Conservation (phyloP, 2,329 filamentous ascomycete species). For the Pyrenophora teres region DNA sequence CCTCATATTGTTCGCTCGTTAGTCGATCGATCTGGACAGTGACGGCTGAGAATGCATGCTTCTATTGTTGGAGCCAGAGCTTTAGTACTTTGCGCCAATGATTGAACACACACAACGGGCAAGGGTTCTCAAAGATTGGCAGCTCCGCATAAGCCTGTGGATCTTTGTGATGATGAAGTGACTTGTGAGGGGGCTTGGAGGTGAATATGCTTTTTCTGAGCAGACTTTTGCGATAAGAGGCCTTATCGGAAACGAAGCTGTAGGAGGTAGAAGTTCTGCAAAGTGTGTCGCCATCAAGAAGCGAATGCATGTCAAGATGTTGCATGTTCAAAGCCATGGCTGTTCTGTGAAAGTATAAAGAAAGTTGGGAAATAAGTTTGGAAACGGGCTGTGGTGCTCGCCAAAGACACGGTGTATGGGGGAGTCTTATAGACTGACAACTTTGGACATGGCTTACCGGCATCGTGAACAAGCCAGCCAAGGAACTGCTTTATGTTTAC, state of each 20-base stretch:
- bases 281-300: slow-evolving; percentile 16
- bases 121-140: slow-evolving; percentile 37
- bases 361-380: background rate
- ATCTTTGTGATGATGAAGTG: slow-evolving; percentile 34
- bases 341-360: background rate
- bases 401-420: slow-evolving; percentile 1
- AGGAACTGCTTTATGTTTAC: slow-evolving; percentile 19
- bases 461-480: slow-evolving; percentile 22
- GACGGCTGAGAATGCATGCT: slow-evolving; percentile 87
- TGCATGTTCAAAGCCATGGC: slow-evolving; percentile 20
- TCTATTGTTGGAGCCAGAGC: slow-evolving; percentile 35
- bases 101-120: slow-evolving; percentile 33
- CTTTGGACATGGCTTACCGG: slow-evolving; percentile 31
- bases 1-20: slow-evolving; percentile 85
- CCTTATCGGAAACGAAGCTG: slow-evolving; percentile 7
- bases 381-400: background rate
- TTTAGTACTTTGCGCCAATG: slow-evolving; percentile 34
- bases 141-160: slow-evolving; percentile 27
- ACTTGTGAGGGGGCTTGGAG: slow-evolving; percentile 13
- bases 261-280: slow-evolving; percentile 20
- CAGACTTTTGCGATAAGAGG: slow-evolving; percentile 8
- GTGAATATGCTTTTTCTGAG: background rate
- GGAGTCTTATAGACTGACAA: slow-evolving; percentile 12
- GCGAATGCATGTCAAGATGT: slow-evolving; percentile 11
- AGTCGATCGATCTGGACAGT: slow-evolving; percentile 90